Conservation (phyloP, 352 stramenopile genomes). For the Phytopythium boreale region DNA sequence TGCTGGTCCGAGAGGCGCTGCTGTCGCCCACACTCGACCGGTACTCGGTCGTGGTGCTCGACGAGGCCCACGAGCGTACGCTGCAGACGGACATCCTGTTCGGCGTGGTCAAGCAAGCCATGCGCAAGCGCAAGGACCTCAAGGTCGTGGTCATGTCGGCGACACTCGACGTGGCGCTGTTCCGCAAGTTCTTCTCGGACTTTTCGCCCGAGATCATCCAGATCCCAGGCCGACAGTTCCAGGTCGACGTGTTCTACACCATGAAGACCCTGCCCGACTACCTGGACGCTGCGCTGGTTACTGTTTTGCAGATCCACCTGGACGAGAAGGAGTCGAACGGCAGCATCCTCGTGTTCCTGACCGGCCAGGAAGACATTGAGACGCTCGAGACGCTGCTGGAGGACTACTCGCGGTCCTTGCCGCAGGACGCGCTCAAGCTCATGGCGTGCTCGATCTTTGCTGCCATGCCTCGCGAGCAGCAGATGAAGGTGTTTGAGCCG, state of each 20-base stretch:
- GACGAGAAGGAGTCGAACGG: constrained; percentile 71
- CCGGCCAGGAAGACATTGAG: constrained; percentile 97
- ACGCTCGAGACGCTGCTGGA: constrained; percentile 81
- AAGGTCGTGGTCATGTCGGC: constrained; percentile 98
- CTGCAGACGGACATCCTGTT: constrained; percentile 91
- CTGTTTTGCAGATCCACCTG: constrained; percentile 90
- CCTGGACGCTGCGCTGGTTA: constrained; percentile 84
- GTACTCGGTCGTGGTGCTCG: constrained; percentile 82
- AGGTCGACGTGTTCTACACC: constrained; percentile 90
- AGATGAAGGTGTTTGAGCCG: constrained; percentile 93
- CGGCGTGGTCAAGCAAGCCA: constrained; percentile 82
- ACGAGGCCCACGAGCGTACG: constrained; percentile 89
- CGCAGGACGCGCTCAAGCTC: constrained; percentile 65
- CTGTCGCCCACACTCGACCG: constrained; percentile 64
- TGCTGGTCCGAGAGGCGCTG: constrained; percentile 90
- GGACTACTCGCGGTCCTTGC: constrained; percentile 76
- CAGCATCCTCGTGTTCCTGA: constrained; percentile 94
- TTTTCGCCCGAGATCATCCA: constrained; percentile 76
- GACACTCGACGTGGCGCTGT: constrained; percentile 94
- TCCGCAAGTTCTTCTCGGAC: constrained; percentile 93
- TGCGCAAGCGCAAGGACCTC: constrained; percentile 82
- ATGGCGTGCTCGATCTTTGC: constrained; percentile 96
- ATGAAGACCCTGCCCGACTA: constrained; percentile 88
- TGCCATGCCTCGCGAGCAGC: constrained; percentile 92
- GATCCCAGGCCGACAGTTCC: constrained; percentile 87